These are phyloP conservation scores for Remersonia thermophila DNA, from an alignment of 2,329 filamentous ascomycete genomes.

Conservation along the genomic window DNA sequence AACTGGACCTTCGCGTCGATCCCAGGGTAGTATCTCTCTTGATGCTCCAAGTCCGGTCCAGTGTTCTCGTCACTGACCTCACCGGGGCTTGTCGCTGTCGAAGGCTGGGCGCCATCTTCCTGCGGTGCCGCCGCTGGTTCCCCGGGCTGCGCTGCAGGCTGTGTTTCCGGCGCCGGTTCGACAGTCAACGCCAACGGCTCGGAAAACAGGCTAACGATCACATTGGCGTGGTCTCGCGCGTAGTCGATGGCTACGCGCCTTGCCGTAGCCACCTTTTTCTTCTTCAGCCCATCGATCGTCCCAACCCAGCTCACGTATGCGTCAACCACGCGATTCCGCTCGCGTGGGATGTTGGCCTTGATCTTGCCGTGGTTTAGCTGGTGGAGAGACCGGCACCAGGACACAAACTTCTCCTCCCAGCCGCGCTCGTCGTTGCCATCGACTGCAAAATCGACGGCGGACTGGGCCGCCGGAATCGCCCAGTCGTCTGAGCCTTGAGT, in stretches of 20 bases:
- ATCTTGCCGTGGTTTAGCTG: constrained; percentile 8
- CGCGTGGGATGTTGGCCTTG: constrained; percentile 1
- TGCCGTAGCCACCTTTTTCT: constrained; percentile 6
- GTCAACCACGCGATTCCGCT: constrained; percentile 4
- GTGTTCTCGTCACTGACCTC: no score
- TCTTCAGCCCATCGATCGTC: constrained; percentile 8
- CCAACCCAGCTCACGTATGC: constrained; percentile 11
- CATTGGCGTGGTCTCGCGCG: constrained; percentile 3
- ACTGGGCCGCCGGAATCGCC: neutral
- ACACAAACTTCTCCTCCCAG: constrained; percentile 11
- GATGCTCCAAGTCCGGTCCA: constrained; percentile 4
- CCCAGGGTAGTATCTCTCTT: constrained; percentile 38
- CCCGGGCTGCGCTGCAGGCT: no score
- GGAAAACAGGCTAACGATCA: constrained; percentile 1
- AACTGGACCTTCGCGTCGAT: constrained; percentile 29
- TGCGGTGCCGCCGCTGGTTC: no score
- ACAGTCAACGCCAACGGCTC: no score
- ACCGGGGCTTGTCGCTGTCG: neutral
- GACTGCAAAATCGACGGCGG: constrained; percentile 4
- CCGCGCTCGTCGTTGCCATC: constrained; percentile 5
- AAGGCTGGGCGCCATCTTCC: no score
- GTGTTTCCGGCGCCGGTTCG: no score
- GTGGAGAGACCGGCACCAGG: constrained; percentile 11
- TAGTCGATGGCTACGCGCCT: constrained; percentile 9
- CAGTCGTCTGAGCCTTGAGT: constrained; percentile 3